Percentiles rank a stretch among this genome's conserved stretches.
Evolutionary conservation across 495 filamentous ascomycete genomes (phyloP).

Genomic region (Tuber melanosporum): DNA sequence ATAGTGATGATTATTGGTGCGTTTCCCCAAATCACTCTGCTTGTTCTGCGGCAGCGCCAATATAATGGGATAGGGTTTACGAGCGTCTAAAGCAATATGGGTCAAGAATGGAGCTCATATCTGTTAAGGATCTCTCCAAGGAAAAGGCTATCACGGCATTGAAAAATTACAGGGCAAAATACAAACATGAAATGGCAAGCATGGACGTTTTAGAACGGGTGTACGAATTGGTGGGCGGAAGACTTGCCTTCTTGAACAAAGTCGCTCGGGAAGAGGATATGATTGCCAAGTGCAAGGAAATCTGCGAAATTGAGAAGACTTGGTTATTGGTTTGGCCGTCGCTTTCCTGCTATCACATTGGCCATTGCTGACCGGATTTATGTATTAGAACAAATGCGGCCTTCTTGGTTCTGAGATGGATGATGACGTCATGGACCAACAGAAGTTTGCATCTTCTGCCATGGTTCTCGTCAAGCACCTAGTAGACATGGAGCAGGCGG

Average conservation of each 20-base stretch:
- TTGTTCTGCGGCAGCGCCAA: not conserved
- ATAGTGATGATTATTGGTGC: conserved; percentile 89
- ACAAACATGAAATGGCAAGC: conserved; percentile 55
- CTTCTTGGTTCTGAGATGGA: conserved; percentile 91
- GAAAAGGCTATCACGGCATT: conserved; percentile 67
- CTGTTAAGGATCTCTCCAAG: conserved; percentile 74
- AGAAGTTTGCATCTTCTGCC: conserved; percentile 90
- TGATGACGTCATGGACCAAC: conserved; percentile 98
- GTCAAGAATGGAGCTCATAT: conserved; percentile 83
- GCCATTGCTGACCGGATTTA: not conserved
- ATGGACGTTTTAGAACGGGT: conserved; percentile 57
- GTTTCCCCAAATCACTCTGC: not conserved
- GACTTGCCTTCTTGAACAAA: conserved; percentile 75
- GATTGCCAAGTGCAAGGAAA: conserved; percentile 67
- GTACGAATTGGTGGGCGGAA: conserved; percentile 77
- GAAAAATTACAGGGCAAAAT: conserved; percentile 63
- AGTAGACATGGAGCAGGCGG: conserved; percentile 66
- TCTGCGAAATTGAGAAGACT: conserved; percentile 74
- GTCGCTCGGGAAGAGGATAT: conserved; percentile 77
- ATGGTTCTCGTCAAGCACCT: conserved; percentile 90
- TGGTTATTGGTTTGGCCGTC: conserved; percentile 60
- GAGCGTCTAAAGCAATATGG: conserved; percentile 85
- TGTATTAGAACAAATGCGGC: conserved; percentile 68
- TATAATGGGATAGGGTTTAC: conserved; percentile 53
- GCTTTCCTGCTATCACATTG: not conserved